phyloP scores from a whole-genome alignment of 2,329 filamentous ascomycete genomes.

The Beauveria scarabaeidicola region DNA sequence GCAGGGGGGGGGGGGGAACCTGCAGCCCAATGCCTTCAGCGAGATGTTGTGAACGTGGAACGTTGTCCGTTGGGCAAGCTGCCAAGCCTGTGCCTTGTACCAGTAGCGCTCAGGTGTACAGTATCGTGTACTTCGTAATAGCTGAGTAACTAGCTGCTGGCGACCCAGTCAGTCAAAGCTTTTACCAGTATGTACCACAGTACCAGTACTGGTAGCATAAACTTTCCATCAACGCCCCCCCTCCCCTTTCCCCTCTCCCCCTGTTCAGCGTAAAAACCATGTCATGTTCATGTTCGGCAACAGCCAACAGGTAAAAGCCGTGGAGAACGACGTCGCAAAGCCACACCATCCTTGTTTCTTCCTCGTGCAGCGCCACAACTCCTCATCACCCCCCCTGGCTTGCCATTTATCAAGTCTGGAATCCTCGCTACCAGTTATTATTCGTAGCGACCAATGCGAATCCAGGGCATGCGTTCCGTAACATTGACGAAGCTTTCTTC shows the following conservation, averaged over 20 bases:
- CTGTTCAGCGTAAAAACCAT: slow-evolving; percentile 1
- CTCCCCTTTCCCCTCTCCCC: background rate
- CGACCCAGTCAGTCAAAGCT: background rate
- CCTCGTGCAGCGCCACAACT: background rate
- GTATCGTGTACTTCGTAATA: background rate
- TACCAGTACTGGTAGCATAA: too few species aligned
- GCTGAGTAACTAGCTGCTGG: background rate
- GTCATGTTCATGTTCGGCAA: background rate
- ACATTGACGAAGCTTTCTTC: too few species aligned
- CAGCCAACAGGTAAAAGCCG: too few species aligned
- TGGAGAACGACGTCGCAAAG: background rate
- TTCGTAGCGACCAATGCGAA: too few species aligned
- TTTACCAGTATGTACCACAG: too few species aligned
- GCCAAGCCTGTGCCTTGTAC: too few species aligned
- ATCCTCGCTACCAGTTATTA: too few species aligned
- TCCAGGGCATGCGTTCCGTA: too few species aligned
- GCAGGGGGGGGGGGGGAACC: background rate
- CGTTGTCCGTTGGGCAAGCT: too few species aligned
- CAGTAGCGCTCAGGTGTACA: background rate
- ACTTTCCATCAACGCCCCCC: background rate
- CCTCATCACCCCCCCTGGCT: background rate
- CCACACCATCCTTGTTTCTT: background rate
- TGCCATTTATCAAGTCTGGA: too few species aligned
- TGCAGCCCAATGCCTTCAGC: too few species aligned
- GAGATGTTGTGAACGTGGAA: too few species aligned